phyloP scores from a whole-genome alignment of 352 stramenopile genomes.

The Hyaloperonospora arabidopsidis region DNA sequence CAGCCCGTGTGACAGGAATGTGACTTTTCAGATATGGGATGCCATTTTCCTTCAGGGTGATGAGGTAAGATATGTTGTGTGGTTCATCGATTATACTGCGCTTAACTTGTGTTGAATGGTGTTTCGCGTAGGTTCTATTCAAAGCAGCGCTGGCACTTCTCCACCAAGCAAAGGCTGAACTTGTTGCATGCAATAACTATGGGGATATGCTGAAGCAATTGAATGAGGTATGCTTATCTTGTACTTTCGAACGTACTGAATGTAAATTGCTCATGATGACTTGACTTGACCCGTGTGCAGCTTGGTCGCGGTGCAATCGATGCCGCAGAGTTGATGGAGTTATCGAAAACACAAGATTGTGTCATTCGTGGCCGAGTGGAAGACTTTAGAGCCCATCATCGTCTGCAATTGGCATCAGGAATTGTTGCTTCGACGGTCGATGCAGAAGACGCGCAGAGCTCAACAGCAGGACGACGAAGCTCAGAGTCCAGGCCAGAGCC shows the following conservation, averaged over 20 bases:
- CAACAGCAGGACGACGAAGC: conserved; percentile 27
- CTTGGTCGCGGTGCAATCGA: conserved; percentile 50
- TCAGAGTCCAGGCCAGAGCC: conserved; percentile 39
- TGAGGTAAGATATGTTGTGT: conserved; percentile 34
- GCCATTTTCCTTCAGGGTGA: conserved; percentile 75
- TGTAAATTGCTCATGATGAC: neutral
- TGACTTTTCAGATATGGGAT: conserved; percentile 82
- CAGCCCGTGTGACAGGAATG: conserved; percentile 59
- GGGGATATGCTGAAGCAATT: conserved; percentile 73
- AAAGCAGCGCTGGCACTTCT: conserved; percentile 64
- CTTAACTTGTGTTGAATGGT: neutral
- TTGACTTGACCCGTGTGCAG: conserved; percentile 22
- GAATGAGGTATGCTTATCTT: conserved; percentile 51
- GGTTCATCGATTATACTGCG: neutral
- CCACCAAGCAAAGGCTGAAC: conserved; percentile 44
- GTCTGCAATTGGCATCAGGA: conserved; percentile 66
- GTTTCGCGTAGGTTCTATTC: conserved; percentile 53
- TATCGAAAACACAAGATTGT: conserved; percentile 53
- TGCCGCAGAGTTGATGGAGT: conserved; percentile 37
- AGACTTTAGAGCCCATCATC: conserved; percentile 78
- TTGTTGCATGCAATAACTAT: conserved; percentile 61
- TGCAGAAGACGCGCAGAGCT: conserved; percentile 30
- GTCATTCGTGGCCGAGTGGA: conserved; percentile 66
- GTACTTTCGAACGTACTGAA: neutral
- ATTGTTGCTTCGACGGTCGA: conserved; percentile 70